Evolutionary conservation across 371 early-diverging fungal species (phyloP).

Genomic region (Basidiobolus meristosporus): DNA sequence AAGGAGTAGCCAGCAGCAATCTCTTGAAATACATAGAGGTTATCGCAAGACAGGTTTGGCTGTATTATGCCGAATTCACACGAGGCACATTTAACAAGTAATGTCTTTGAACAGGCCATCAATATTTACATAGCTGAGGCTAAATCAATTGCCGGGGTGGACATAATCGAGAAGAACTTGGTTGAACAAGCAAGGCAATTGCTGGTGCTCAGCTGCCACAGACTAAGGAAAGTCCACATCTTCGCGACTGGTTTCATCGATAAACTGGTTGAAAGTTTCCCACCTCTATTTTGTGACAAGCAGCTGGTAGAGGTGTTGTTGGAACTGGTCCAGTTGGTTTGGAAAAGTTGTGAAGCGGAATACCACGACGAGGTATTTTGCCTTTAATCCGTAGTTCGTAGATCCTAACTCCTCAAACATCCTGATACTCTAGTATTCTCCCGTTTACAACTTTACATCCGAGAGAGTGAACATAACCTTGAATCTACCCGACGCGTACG

Average conservation of each 20-base stretch:
- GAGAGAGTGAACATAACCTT: conserved; percentile 35
- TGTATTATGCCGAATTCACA: too few relatives aligned
- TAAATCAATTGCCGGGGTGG: conserved; percentile 15
- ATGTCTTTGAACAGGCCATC: background rate
- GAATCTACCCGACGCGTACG: conserved; percentile 53
- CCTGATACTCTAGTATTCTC: conserved; percentile 24
- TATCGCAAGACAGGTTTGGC: conserved; percentile 52
- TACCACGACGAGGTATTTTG: conserved; percentile 36
- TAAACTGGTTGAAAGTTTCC: conserved; percentile 30
- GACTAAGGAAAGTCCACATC: conserved; percentile 38
- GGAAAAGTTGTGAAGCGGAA: conserved; percentile 66
- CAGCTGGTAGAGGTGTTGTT: conserved; percentile 31
- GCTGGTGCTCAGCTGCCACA: conserved; percentile 42
- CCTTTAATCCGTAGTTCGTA: background rate
- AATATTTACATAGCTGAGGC: background rate
- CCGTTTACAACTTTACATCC: conserved; percentile 52
- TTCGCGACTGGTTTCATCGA: conserved; percentile 30
- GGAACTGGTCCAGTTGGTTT: conserved; percentile 57
- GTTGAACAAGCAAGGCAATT: conserved; percentile 32
- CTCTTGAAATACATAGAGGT: conserved; percentile 49
- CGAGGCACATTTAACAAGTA: too few relatives aligned
- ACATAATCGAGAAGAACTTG: conserved; percentile 20
- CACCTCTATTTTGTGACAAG: conserved; percentile 55
- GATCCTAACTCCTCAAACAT: background rate
- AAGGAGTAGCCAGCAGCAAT: conserved; percentile 50